Evolutionary conservation across 2,329 filamentous ascomycete genomes (phyloP), one percentile per base, ranked within the genome.

Genomic region (Coniochaeta prunicola): DNA sequence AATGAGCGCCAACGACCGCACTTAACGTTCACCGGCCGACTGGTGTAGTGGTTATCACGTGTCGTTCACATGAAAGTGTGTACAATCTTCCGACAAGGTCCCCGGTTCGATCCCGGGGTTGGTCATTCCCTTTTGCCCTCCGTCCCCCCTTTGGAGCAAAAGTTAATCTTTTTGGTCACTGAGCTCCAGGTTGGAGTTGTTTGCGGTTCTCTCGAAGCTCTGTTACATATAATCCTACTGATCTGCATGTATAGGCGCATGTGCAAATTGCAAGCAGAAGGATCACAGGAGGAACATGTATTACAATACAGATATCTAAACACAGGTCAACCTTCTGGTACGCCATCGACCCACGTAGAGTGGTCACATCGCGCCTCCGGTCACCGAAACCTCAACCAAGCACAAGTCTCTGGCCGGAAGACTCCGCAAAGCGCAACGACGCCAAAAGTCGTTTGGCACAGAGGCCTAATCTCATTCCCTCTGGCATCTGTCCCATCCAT

Each of bases 21-120:
- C 19, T 7, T 21, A 4, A 17, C 36, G 15, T 17, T 21, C 4
- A 19, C 50, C 24, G 53, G 53, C 33, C 53, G 28, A 26, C 30
- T 59, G 54, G 58, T 59, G 58, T 59, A 59, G 58, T 53, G 58
- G 58, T 59, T 59, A 59, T 59, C 58, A 59, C 58, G 42, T 59
- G 31, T 59, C 58, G 58, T 57, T 59, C 58, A 59, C 58, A 59
- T 45, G 24, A 38, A 26, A 56, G 54, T 57, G 42, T 53, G 54
- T 30, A 33, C 42, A 48, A 13, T 12, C 13, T 26, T 36, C 58
- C 53, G 54, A 56, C 28, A 59, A 56, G 58, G 53, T 48, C 58
- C 38, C 58, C 53, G 53, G 53, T 59, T 56, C 53, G 54, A 57
- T 48, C 58, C 58, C 34, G 58, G 58, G 24, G 38, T 19, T 31